Percentiles rank a stretch among this genome's conserved stretches.
These are phyloP conservation scores for Babjeviella inositovora DNA, from an alignment of 805 yeast genomes.

Conservation along the genomic window DNA sequence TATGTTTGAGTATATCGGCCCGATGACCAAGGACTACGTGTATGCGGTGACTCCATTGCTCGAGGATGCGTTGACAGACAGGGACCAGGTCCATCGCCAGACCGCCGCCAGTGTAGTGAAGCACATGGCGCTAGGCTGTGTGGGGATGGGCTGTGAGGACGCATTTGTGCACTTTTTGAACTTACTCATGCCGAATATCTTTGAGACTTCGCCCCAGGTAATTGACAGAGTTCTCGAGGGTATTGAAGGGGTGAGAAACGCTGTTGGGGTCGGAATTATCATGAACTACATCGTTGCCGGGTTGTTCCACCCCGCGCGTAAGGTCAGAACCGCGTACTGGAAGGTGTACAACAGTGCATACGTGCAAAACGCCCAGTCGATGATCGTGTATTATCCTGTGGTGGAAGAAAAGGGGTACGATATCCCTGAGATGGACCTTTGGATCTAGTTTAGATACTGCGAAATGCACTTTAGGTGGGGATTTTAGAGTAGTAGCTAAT, in stretches of 20 bases:
- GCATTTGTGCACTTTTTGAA: conserved; percentile 75
- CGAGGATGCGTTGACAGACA: conserved; percentile 80
- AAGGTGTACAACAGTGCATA: conserved; percentile 63
- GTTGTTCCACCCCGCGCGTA: conserved; percentile 82
- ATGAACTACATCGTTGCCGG: conserved; percentile 78
- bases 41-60: conserved; percentile 65
- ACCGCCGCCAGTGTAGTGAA: conserved; percentile 82
- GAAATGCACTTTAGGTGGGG: too few relatives aligned
- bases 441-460: conserved; percentile 8
- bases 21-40: conserved; percentile 64
- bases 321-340: conserved; percentile 81
- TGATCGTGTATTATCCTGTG: conserved; percentile 74
- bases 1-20: conserved; percentile 83
- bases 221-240: conserved; percentile 70
- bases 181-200: conserved; percentile 73
- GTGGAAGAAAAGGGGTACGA: conserved; percentile 16
- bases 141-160: conserved; percentile 64
- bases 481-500: too few relatives aligned
- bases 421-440: conserved; percentile 36
- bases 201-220: conserved; percentile 93
- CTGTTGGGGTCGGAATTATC: conserved; percentile 62
- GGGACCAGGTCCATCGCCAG: conserved; percentile 89
- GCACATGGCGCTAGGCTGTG: conserved; percentile 67
- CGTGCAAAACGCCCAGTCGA: conserved; percentile 52
- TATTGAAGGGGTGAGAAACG: conserved; percentile 52